Evolutionary conservation across 345 rosid species (phyloP), one percentile per base, ranked within the genome.

Genomic region (Bruguiera sexangula): DNA sequence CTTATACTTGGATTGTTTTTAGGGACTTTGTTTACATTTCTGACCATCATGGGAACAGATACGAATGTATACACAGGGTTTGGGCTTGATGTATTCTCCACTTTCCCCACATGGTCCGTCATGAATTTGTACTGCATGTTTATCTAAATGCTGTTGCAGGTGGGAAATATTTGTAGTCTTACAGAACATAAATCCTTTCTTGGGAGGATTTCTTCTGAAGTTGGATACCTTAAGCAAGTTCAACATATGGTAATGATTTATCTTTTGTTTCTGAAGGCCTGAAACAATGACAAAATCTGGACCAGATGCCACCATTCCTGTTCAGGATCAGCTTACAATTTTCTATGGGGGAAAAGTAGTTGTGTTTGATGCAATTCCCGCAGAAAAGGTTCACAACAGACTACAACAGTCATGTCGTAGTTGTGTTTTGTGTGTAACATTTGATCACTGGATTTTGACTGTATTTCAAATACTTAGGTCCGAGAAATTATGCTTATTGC

Each of bases 261-360:
- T 58, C 24, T 70, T 65, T 26, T 32, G 55, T 51, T 73, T 52
- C 71, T 30, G 39, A 71, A 90, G 93, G 82, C 51, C 79, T 51
- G 24, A n/a, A 20, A 64, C 65, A 11, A 57, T 70, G 69, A 74
- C 74, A 19, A 57, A 81, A 32, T 72, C 83, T 32, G 84, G 80
- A 77, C 63, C 74, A 19, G 79, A 80, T 69, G 57, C 80, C 62
- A 51, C 73, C 21, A 31, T 58, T 30, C 37, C 62, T 37, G 27
- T 76, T 71, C 88, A 88, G 24, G 56, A 76, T 72, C 96, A 91
- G 76, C 92, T 91, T 36, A 93, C 97, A 51, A 85, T 93, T 61
- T 91, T 91, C 86, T 93, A 82, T 69, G 86, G 85, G 69, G 98
- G 97, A 81, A 80, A 64, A 46, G 92, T 91, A 66, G 67, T 76